Base-by-base conservation (phyloP, 805 yeast species). In the Scheffersomyces ergatensis region DNA sequence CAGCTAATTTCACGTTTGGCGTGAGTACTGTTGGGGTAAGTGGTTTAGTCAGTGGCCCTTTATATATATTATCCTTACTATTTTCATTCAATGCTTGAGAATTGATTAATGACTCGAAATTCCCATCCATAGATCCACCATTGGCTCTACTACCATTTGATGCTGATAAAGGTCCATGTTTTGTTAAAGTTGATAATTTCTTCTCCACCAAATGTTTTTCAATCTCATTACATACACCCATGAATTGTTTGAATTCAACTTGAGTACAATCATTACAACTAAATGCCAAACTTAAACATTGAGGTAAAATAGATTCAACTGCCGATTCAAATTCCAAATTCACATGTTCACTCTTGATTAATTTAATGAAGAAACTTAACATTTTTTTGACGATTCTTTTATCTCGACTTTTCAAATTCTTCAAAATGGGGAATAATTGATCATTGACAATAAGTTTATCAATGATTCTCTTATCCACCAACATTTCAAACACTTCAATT, bases 351-450 rank as follows among this genome's bases (percentile, higher is more conserved):
- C 55, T 72, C 20, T 70, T 69, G n/a, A 70, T 70, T n/a, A 85
- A 73, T 14, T 77, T 60, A 1, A 59, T 59, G 34, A 77, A 81
- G 32, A 78, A 73, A 17, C 67, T 74, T 15, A 80, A 66, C 9
- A 75, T 58, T 16, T 48, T 50, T 2, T 65, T 60, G 5, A 86
- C 72, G 30, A 87, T 80, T 33, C 79, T 65, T 13, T 85, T 74
- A 52, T 86, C 90, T 45, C 93, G 69, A 20, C 93, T 83, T 58
- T 88, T 88, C 74, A 88, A 77, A 13, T 79, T 77, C 50, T 77
- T 76, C 42, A 92, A 67, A 17, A 92, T 63, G 0, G 97, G 97
- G n/a, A 93, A 62, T 29, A 93, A 68, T 40, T 84, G 87, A 36
- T 92, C 97, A 26, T 74, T 72, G 25, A 89, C 77, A 2, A 85